Evolutionary conservation across 768 basidiomycete species (phyloP), one percentile per base, ranked within the genome.

Genomic region (Termitomyces sp.): DNA sequence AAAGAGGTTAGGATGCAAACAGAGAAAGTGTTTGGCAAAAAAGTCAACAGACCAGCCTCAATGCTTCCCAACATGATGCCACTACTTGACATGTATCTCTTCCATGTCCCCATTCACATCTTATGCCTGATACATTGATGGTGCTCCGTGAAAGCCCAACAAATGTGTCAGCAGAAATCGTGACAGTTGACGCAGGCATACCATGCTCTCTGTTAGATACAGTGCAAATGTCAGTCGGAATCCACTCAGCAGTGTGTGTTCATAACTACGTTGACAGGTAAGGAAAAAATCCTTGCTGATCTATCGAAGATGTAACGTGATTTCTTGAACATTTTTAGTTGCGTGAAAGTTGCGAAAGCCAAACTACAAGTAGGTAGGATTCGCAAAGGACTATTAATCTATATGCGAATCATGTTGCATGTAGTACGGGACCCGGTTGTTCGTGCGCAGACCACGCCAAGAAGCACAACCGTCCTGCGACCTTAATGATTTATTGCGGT

Each of bases 51-150:
- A 66, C 65, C 65, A 61, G 47, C 44, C 29, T 59, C 39, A 66
- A 34, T 29, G 61, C 49, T 39, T 63, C 60, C 59, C 59, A 66
- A 52, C 61, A 66, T 29, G 55, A 56, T 5, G 53, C 48, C 16
- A 61, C 43, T 54, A 57, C 63, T 44, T 56, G 56, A 36, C 65
- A 66, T 18, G 46, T 12, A 36, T 62, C 48, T 53, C 53, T 57
- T 36, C 63, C 61, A 60, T 46, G 43, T 5, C 51, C 46, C 65
- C 65, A 66, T 29, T 66, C 65, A 58, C 65, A 66, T 57, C 43
- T 64, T 22, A 61, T 46, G 43, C 58, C 62, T 24, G 31, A 36
- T 13, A 46, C 41, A 41, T 39, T 34, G 41, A 64, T 55, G 13
- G 59, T 62, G 52, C 52, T 59, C 47, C 51, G 57, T 14, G 60